Evolutionary conservation across 129 eudicot genomes (phyloP), one percentile per base, ranked within the genome.

Genomic region (carrot (Daucus carota)): DNA sequence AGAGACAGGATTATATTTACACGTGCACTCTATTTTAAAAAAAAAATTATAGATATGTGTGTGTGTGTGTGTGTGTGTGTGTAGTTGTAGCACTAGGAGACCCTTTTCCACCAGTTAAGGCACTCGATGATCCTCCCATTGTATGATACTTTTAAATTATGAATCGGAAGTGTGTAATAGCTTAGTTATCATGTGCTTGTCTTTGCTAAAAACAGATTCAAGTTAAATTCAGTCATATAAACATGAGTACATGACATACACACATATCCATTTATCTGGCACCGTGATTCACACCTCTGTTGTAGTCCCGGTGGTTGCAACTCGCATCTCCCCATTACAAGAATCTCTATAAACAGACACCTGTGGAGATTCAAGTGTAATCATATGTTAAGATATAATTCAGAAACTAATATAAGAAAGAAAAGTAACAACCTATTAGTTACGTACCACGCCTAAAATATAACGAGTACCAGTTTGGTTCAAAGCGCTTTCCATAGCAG

Each of bases 391-490:
- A 72, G 31, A n/a, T n/a, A 13, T n/a, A 74, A 70, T 46, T 34
- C 20, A 22, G 6, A 40, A 40, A 70, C 29, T 38, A 8, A 11
- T 38, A 70, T 22, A 11, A 33, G n/a, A n/a, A 24, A 70, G 36
- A 28, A 47, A 42, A 73, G 42, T 67, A 17, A 32, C 32, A 43
- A 18, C 24, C 70, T 12, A 66, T 14, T 77, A 9, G 14, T 66
- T 68, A 77, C 98, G 70, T 94, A 94, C 97, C 86, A 95, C 91
- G n/a, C 97, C 99, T 70, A 95, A 85, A 32, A 90, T 91, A 75
- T 83, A 79, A 75, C 92, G 87, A 69, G 88, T 88, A 75, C 89
- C 88, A 76, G 52, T 85, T 85, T 86, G 97, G 73, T 74, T 80
- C 81, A 91, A 67, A 22, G 97, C 94, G 80, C 88, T 77, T 79